Conservation (phyloP, 2,329 filamentous ascomycete genomes). For the Pseudogymnoascus destructans region DNA sequence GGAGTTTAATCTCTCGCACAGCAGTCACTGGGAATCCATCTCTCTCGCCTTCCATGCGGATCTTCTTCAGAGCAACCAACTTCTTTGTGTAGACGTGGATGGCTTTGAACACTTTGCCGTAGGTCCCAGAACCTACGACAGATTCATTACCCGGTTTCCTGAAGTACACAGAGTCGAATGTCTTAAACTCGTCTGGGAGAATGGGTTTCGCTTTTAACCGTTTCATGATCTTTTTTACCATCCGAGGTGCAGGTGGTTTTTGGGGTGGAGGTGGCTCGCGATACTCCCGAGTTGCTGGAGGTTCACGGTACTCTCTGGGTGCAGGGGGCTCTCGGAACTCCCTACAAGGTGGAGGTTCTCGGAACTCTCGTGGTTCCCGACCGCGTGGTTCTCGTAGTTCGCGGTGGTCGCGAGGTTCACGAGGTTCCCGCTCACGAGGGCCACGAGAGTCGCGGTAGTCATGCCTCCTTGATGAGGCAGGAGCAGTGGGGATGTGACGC, state of each 20-base stretch:
- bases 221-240: constrained; percentile 55
- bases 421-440: neutral
- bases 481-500: constrained; percentile 39
- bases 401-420: neutral
- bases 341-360: neutral
- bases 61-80: constrained; percentile 75
- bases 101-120: constrained; percentile 92
- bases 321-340: neutral
- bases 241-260: constrained; percentile 33
- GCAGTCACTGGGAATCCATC: constrained; percentile 88
- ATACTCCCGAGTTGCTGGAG: neutral
- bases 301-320: constrained; percentile 1
- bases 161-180: constrained; percentile 83
- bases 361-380: neutral
- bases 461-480: constrained; percentile 34
- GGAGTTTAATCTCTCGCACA: constrained; percentile 77
- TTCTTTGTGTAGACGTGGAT: constrained; percentile 81
- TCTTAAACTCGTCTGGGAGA: constrained; percentile 57
- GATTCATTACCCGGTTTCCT: constrained; percentile 96
- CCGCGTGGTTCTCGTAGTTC: constrained; percentile 3
- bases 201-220: constrained; percentile 58
- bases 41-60: constrained; percentile 84
- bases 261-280: constrained; percentile 27
- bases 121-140: constrained; percentile 88
- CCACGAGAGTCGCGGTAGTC: constrained; percentile 15